phyloP scores from a whole-genome alignment of 2,329 filamentous ascomycete genomes.

The Cercospora zeina region DNA sequence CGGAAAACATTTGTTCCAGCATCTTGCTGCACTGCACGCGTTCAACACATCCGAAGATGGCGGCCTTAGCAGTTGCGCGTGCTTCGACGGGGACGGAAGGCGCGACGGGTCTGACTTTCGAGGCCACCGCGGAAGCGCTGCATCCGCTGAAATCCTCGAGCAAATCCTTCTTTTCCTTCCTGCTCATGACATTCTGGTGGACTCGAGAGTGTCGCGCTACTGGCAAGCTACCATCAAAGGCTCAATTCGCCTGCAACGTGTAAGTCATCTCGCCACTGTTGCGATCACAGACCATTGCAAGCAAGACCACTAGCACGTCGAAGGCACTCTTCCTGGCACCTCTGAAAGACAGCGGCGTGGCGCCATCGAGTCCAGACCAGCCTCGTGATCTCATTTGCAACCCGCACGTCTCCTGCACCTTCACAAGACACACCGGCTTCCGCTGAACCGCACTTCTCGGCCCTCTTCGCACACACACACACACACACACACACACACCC shows the following conservation, averaged over 20 bases:
- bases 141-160: slow-evolving; percentile 12
- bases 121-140: background rate
- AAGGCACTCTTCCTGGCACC: background rate
- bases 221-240: slow-evolving; percentile 2
- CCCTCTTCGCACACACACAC: no score
- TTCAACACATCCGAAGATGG: background rate
- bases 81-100: no score
- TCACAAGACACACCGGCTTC: background rate
- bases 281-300: no score
- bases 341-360: no score
- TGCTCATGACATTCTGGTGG: background rate
- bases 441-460: background rate
- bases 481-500: no score
- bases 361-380: background rate
- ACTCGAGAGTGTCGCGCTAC: background rate
- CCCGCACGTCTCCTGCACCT: background rate
- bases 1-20: background rate
- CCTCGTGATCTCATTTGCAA: background rate
- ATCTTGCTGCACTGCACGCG: background rate
- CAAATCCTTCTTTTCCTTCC: slow-evolving; percentile 4
- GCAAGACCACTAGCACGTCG: background rate
- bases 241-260: background rate
- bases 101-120: no score
- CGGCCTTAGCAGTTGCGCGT: no score
- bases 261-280: background rate